Evolutionary conservation across 2,329 filamentous ascomycete genomes (phyloP).

Genomic region (Setomelanomma holmii): DNA sequence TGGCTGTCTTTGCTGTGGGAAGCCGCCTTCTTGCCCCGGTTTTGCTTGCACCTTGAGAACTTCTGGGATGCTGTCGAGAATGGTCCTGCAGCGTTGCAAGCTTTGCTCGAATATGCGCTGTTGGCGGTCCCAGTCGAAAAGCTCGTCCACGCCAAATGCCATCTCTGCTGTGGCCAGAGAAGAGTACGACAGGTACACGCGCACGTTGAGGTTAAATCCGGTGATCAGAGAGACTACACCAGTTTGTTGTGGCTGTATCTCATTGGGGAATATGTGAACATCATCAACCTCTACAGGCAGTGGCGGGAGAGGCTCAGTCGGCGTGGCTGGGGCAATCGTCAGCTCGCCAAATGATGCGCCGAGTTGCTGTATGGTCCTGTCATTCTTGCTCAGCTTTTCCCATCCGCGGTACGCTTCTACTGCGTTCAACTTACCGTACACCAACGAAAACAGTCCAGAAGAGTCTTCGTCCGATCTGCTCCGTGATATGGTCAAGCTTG

Average conservation of each 20-base stretch:
- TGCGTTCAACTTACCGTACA: conserved; percentile 60
- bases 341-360: conserved; percentile 75
- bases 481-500: conserved; percentile 54
- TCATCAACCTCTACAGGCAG: conserved; percentile 85
- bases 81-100: conserved; percentile 72
- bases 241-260: conserved; percentile 73
- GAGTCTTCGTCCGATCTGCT: conserved; percentile 65
- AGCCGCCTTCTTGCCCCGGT: conserved; percentile 41
- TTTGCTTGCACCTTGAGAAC: conserved; percentile 68
- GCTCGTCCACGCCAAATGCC: conserved; percentile 78
- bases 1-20: conserved; percentile 37
- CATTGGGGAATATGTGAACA: conserved; percentile 74
- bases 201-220: conserved; percentile 81
- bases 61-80: conserved; percentile 70
- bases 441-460: conserved; percentile 86
- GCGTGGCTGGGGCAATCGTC: conserved; percentile 77
- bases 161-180: conserved; percentile 80
- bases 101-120: conserved; percentile 74
- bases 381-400: conserved; percentile 8
- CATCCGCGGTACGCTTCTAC: neutral
- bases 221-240: conserved; percentile 73
- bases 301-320: conserved; percentile 77
- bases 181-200: conserved; percentile 82
- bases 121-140: conserved; percentile 80
- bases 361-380: conserved; percentile 77